Conservation (phyloP, 129 eudicot species). For the Cynara cardunculus region DNA sequence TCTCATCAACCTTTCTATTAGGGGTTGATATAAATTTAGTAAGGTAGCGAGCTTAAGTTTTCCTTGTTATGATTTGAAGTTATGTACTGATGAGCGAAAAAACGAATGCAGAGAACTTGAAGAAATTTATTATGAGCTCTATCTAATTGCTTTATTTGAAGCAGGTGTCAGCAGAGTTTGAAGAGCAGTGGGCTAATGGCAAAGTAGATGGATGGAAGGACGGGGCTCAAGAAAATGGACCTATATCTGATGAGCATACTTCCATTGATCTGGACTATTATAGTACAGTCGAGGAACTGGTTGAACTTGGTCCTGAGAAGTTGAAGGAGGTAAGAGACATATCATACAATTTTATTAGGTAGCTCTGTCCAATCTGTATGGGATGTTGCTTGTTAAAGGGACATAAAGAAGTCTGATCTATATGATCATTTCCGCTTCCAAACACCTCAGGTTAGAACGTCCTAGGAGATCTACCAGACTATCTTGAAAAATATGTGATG, state of each 20-base stretch:
- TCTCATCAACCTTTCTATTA: background rate
- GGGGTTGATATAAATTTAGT: background rate
- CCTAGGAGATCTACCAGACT: background rate
- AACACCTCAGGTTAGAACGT: background rate
- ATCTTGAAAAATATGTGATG: background rate
- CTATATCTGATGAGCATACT: constrained; percentile 36
- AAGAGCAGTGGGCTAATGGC: constrained; percentile 80
- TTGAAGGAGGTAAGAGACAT: constrained; percentile 71
- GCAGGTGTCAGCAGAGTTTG: constrained; percentile 83
- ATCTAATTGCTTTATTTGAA: constrained; percentile 13
- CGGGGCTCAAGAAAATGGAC: constrained; percentile 64
- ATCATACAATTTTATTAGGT: background rate
- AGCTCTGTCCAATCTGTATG: background rate
- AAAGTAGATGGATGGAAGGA: constrained; percentile 71
- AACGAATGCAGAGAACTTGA: background rate
- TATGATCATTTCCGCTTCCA: background rate
- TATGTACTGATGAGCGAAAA: background rate
- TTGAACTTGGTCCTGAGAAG: constrained; percentile 79
- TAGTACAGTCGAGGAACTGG: constrained; percentile 74
- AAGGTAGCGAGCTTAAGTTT: background rate
- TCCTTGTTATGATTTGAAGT: background rate
- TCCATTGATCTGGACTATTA: constrained; percentile 80
- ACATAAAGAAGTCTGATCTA: background rate
- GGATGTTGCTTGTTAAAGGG: background rate
- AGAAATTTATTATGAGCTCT: background rate